Base-by-base conservation (phyloP, 306 rosid species). In the Fragaria nilgerrensis region DNA sequence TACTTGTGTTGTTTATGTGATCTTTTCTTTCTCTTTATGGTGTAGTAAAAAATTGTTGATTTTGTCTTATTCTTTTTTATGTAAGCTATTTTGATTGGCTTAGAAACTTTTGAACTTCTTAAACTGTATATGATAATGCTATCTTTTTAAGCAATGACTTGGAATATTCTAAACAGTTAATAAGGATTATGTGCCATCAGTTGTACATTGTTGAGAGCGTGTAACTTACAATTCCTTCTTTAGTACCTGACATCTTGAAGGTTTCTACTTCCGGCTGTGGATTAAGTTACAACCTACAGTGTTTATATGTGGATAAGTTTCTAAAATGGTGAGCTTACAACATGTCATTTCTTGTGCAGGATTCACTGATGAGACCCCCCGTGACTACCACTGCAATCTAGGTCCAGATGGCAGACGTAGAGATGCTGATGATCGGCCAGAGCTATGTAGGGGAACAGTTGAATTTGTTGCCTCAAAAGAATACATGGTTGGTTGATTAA, bases 361-460 rank as follows among this genome's bases (percentile, higher is more conserved):
- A 78, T 95, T 89, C 86, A 88, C 96, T 88, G 97, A 95, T 75
- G 99, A 95, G 75, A 95, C 99, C 75, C 99, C 99, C 39, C 96
- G 90, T 81, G 97, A 95, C 82, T 95, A 95, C 90, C 97, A 89
- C 86, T 95, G 99, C 88, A 95, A 95, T 81, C 88, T 95, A 44
- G 99, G 99, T 73, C 99, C 99, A 73, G 99, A 95, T 84, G 98
- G 99, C 81, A 88, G 97, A 68, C 95, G 98, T 44, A 87, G 99
- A 79, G 99, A 95, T 88, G 97, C 92, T 64, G 98, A 95, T 87
- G 99, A 92, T 83, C 87, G 97, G 84, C 94, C 97, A 47, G 99
- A 95, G 82, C 82, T 95, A 65, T 95, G 97, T 80, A 89, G 94
- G 87, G 99, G 99, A 88, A 87, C 99, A 43, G 99, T 95, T 79